Evolutionary conservation across 139 green algal genomes (phyloP).

Genomic region (Bryopsis sp.): DNA sequence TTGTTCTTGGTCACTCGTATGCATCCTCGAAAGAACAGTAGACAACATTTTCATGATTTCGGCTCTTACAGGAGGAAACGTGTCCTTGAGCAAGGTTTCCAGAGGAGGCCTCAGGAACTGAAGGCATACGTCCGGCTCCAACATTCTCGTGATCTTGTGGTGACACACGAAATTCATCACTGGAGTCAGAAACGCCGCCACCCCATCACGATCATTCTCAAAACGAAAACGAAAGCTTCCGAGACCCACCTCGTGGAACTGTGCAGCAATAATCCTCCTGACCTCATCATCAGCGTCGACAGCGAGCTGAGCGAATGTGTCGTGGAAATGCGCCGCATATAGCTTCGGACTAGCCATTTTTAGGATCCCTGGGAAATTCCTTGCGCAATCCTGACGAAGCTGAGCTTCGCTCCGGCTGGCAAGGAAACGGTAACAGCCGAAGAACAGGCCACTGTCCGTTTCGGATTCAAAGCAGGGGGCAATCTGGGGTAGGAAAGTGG

Average conservation of each 20-base stretch:
- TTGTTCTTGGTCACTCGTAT: background rate
- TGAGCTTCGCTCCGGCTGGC: background rate
- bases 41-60: background rate
- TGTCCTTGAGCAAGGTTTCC: background rate
- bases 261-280: background rate
- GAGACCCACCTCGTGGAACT: slow-evolving; percentile 2
- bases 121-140: background rate
- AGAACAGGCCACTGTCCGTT: background rate
- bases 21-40: background rate
- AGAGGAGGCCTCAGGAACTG: background rate
- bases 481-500: background rate
- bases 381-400: background rate
- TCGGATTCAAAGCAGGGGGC: background rate
- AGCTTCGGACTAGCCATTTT: background rate
- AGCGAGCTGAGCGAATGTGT: slow-evolving; percentile 10
- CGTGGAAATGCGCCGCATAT: slow-evolving; percentile 11
- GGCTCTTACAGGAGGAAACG: background rate
- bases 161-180: background rate
- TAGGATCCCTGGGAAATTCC: background rate
- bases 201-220: no score
- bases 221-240: no score
- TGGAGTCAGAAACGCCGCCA: background rate
- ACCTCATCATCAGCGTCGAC: slow-evolving; percentile 1
- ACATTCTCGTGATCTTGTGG: background rate
- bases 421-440: slow-evolving; percentile 3